phyloP scores from a whole-genome alignment of 1,284 basidiomycete genomes.

The Ustilago trichophora region DNA sequence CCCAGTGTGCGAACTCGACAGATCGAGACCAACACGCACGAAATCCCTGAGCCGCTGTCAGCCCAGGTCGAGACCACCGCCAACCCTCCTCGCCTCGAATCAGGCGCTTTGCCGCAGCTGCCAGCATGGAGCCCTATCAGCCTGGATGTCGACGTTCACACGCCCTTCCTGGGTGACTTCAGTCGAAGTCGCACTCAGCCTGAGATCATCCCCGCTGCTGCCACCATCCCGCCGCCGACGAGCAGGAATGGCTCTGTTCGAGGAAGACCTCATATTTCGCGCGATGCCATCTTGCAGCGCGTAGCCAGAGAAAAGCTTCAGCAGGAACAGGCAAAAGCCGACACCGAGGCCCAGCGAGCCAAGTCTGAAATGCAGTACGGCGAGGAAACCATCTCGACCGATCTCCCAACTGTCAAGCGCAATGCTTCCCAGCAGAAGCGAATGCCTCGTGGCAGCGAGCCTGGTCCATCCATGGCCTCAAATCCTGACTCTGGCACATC shows the following conservation, averaged over 20 bases:
- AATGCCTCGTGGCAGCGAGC: slow-evolving; percentile 33
- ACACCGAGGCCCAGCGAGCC: neutral
- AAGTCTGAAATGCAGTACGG: neutral
- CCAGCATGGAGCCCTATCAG: slow-evolving; percentile 62
- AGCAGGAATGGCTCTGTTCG: slow-evolving; percentile 16
- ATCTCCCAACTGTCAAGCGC: slow-evolving; percentile 6
- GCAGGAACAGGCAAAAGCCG: slow-evolving; percentile 27
- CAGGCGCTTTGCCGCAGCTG: slow-evolving; percentile 45
- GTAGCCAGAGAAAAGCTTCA: slow-evolving; percentile 51
- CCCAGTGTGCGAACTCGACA: slow-evolving; percentile 22
- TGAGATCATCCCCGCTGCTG: neutral
- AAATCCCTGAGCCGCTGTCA: slow-evolving; percentile 8
- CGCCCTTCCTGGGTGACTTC: slow-evolving; percentile 15
- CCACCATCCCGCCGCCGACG: slow-evolving; percentile 10
- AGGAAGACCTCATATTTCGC: slow-evolving; percentile 61
- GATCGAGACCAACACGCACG: neutral
- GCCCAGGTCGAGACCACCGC: slow-evolving; percentile 2
- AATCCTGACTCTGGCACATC: no score
- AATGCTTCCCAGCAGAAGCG: slow-evolving; percentile 14
- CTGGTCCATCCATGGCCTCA: slow-evolving; percentile 6
- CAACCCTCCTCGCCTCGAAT: neutral
- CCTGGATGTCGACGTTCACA: slow-evolving; percentile 25
- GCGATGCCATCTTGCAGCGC: slow-evolving; percentile 61
- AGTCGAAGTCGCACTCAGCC: slow-evolving; percentile 27
- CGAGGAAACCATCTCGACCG: neutral